Percentiles rank a stretch among this genome's conserved stretches.
Conservation (phyloP, 2,329 filamentous ascomycete genomes). For the Fusarium vanettenii region DNA sequence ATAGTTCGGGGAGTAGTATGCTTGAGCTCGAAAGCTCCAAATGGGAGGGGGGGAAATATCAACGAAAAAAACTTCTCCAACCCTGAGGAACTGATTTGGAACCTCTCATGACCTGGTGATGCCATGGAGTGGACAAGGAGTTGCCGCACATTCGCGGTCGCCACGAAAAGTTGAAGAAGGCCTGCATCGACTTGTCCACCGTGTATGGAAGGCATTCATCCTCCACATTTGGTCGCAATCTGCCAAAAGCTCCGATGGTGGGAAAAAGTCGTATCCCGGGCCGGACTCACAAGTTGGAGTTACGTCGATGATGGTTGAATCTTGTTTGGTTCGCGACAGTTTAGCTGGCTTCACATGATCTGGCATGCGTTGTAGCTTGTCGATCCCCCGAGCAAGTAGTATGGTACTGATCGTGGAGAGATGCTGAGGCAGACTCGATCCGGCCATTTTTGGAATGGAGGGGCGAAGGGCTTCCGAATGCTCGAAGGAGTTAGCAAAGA, state of each 20-base stretch:
- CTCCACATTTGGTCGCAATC: background rate
- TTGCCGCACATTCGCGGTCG: background rate
- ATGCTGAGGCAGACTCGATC: background rate
- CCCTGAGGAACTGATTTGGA: no score
- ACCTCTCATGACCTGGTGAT: no score
- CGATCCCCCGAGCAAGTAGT: background rate
- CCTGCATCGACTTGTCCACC: background rate
- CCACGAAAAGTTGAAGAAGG: background rate
- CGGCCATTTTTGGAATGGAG: background rate
- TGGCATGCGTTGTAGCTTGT: background rate
- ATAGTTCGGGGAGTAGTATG: background rate
- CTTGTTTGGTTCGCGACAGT: background rate
- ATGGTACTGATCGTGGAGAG: background rate
- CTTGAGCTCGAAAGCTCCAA: background rate
- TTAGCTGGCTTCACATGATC: background rate
- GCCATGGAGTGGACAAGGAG: no score
- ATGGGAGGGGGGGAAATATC: background rate
- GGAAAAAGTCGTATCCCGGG: background rate
- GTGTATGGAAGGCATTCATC: background rate
- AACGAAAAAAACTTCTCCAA: no score
- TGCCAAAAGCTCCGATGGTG: background rate
- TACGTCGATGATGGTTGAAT: no score
- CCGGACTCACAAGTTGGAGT: background rate
- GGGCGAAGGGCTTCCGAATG: background rate
- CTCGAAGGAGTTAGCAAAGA: background rate